Evolutionary conservation across 2,329 filamentous ascomycete species (phyloP).

Genomic region (Monilinia fructigena): DNA sequence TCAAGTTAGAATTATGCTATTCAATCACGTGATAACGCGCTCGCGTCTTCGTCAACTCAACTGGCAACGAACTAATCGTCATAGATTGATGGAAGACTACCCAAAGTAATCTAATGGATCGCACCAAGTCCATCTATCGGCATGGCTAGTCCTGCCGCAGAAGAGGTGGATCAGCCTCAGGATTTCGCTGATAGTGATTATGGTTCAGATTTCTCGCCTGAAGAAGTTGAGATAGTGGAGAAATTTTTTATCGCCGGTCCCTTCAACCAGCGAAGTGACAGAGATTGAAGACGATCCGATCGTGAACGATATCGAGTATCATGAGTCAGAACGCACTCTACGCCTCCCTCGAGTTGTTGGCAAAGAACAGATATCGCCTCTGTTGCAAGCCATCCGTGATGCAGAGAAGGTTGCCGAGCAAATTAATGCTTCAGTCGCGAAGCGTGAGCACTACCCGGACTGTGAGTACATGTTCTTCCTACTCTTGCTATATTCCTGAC

Average conservation of each 20-base stretch:
- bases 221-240: constrained; percentile 55
- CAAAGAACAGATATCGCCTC: constrained; percentile 38
- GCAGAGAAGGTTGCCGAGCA: constrained; percentile 35
- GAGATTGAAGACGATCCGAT: constrained; percentile 36
- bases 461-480: constrained; percentile 44
- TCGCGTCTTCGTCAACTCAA: not conserved
- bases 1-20: no score
- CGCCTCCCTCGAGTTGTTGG: constrained; percentile 46
- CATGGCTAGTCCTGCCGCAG: constrained; percentile 34
- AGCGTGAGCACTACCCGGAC: constrained; percentile 49
- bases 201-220: constrained; percentile 60
- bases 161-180: not conserved
- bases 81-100: not conserved
- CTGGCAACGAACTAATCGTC: constrained; percentile 1
- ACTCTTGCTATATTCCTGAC: constrained; percentile 51
- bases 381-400: constrained; percentile 37
- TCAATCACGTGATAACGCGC: not conserved
- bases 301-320: constrained; percentile 38
- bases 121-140: constrained; percentile 22
- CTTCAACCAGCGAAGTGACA: constrained; percentile 43
- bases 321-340: constrained; percentile 38
- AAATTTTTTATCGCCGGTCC: constrained; percentile 51
- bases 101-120: constrained; percentile 24
- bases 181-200: constrained; percentile 52
- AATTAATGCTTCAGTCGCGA: constrained; percentile 35